Percentiles rank a stretch among this genome's conserved stretches.
Evolutionary conservation across 2,329 filamentous ascomycete genomes (phyloP).

Genomic region (Xylaria sp.): DNA sequence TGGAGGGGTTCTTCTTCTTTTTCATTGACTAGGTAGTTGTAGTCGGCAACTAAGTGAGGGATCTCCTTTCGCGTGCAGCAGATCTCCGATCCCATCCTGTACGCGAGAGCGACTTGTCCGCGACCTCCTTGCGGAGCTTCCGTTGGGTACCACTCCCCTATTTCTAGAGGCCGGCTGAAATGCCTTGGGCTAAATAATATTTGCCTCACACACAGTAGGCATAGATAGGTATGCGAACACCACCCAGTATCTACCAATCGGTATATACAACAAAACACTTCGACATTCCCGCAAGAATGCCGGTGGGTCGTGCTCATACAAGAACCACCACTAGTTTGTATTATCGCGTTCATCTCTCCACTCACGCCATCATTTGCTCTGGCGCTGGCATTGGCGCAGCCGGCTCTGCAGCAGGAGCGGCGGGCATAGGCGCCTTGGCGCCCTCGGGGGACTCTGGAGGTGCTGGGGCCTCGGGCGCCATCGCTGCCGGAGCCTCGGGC

Average conservation of each 20-base stretch:
- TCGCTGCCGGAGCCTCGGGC: too few relatives aligned
- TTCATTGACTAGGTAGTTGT: too few relatives aligned
- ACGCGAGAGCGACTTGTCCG: background rate
- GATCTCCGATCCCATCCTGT: background rate
- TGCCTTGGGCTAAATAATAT: background rate
- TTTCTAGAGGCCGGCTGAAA: background rate
- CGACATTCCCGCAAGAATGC: background rate
- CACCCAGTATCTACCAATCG: background rate
- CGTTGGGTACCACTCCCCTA: background rate
- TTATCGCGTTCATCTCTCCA: background rate
- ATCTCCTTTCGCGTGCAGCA: too few relatives aligned
- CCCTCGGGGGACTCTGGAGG: too few relatives aligned
- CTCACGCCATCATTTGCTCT: too few relatives aligned
- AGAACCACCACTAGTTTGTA: background rate
- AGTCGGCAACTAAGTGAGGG: too few relatives aligned
- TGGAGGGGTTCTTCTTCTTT: too few relatives aligned
- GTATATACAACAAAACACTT: background rate
- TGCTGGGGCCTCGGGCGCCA: too few relatives aligned
- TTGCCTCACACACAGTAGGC: background rate
- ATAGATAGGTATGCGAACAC: too few relatives aligned
- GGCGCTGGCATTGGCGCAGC: too few relatives aligned
- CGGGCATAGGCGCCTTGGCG: too few relatives aligned
- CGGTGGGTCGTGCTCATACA: background rate
- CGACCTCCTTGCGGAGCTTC: background rate
- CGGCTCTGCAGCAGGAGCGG: too few relatives aligned